Evolutionary conservation across 2,329 filamentous ascomycete species (phyloP).

Genomic region (Epichloe scottii): DNA sequence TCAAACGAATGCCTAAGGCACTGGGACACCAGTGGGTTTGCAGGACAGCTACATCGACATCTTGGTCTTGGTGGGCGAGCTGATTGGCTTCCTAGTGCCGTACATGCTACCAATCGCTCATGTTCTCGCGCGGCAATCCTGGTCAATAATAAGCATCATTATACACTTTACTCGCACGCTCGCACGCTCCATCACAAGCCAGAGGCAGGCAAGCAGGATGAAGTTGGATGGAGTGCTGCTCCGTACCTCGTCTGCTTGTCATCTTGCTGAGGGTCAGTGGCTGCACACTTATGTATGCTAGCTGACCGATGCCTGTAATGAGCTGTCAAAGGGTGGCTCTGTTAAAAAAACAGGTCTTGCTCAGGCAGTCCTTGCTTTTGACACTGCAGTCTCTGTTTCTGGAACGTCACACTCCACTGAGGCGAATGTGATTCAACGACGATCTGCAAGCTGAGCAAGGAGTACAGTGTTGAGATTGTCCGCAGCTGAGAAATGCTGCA

Average conservation of each 20-base stretch:
- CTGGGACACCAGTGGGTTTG: neutral
- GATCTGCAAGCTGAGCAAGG: neutral
- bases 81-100: constrained; percentile 1
- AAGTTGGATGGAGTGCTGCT: neutral
- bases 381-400: neutral
- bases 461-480: neutral
- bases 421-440: neutral
- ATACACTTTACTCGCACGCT: constrained; percentile 1
- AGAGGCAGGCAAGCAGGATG: neutral
- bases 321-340: too few relatives aligned
- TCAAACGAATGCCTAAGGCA: neutral
- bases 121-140: neutral
- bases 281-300: too few relatives aligned
- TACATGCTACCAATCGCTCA: neutral
- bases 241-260: too few relatives aligned
- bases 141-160: neutral
- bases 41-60: neutral
- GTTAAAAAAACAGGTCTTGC: too few relatives aligned
- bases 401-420: constrained; percentile 3
- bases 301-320: too few relatives aligned
- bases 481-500: neutral
- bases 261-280: too few relatives aligned
- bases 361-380: too few relatives aligned
- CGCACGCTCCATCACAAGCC: neutral
- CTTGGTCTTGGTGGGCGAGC: neutral